Conservation (phyloP, 2,329 filamentous ascomycete species). For the Fusarium scirpi region DNA sequence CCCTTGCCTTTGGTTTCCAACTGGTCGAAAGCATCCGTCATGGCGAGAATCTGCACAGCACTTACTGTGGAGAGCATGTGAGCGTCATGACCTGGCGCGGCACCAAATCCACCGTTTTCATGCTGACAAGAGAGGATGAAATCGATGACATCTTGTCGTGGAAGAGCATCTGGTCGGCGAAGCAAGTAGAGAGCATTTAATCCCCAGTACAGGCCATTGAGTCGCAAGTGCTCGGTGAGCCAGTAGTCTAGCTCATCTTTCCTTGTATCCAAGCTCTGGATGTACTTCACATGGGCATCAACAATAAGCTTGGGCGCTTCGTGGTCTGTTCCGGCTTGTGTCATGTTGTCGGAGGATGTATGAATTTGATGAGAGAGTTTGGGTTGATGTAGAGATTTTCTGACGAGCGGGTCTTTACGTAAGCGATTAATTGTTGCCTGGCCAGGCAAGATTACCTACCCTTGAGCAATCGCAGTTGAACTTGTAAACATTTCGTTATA, state of each 20-base stretch:
- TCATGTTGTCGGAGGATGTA: slow-evolving; percentile 47
- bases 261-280: slow-evolving; percentile 90
- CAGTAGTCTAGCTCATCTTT: slow-evolving; percentile 98
- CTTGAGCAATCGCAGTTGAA: slow-evolving; percentile 5
- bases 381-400: slow-evolving; percentile 34
- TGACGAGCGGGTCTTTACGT: slow-evolving; percentile 27
- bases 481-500: neutral
- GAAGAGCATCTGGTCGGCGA: slow-evolving; percentile 81
- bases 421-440: slow-evolving; percentile 27
- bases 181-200: slow-evolving; percentile 89
- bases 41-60: slow-evolving; percentile 91
- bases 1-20: slow-evolving; percentile 76
- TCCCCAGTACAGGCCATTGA: slow-evolving; percentile 98
- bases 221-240: slow-evolving; percentile 94
- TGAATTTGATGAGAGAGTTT: slow-evolving; percentile 3
- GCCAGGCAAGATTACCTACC: slow-evolving; percentile 1
- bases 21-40: slow-evolving; percentile 85
- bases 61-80: slow-evolving; percentile 98
- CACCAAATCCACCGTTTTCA: slow-evolving; percentile 89
- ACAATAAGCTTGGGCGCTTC: slow-evolving; percentile 61
- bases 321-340: slow-evolving; percentile 44
- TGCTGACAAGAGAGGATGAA: slow-evolving; percentile 97
- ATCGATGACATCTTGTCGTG: slow-evolving; percentile 82
- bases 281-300: slow-evolving; percentile 84
- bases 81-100: slow-evolving; percentile 92